Base-by-base conservation (phyloP, 1,284 basidiomycete species). In the Agroathelia rolfsii region DNA sequence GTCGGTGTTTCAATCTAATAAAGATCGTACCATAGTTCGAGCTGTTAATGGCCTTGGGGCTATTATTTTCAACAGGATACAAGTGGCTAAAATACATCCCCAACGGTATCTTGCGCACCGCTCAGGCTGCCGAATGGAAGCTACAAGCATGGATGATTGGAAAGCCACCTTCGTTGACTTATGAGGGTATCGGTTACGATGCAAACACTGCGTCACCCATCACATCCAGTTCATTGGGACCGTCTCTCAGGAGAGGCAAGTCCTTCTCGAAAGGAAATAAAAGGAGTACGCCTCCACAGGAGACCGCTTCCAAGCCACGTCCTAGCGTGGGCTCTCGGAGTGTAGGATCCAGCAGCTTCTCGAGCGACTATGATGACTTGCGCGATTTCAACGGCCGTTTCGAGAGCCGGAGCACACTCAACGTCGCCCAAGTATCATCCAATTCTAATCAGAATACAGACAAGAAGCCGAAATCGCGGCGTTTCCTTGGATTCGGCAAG, bases 51-150 rank as follows among this genome's bases (percentile, higher is more conserved):
- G 28, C n/a, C 38, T 51, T 19, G 45, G 28, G 39, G 28, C 32
- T 23, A 12, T 31, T 41, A 44, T 36, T 34, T 15, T 23, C 28
- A 79, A 76, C 70, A 48, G 82, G 84, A 12, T 97, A 95, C 61
- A 92, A 86, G 51, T 96, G 92, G 90, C 67, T 98, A 38, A 94
- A 92, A 53, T 97, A 93, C 52, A 82, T 98, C 1, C 94, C 94
- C 0, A 90, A 88, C 41, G 80, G 85, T 13, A 73, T 98, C 25
- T 69, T 98, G 46, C 90, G 86, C 62, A 93, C 90, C 0, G 94
- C 93, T 0, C 90, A 95, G 50, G 88, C 89, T 3, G 94, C 94
- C 0, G 94, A 98, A 49, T 97, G 92, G 92, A 88, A 83, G 53
- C 66, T 97, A 32, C 89, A 95, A 51, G 83, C 86, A 0, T 97